A percentile compares a stretch with the other conserved stretches of the same genome.
Conservation (phyloP, 805 yeast species). For the Yarrowia deformans region DNA sequence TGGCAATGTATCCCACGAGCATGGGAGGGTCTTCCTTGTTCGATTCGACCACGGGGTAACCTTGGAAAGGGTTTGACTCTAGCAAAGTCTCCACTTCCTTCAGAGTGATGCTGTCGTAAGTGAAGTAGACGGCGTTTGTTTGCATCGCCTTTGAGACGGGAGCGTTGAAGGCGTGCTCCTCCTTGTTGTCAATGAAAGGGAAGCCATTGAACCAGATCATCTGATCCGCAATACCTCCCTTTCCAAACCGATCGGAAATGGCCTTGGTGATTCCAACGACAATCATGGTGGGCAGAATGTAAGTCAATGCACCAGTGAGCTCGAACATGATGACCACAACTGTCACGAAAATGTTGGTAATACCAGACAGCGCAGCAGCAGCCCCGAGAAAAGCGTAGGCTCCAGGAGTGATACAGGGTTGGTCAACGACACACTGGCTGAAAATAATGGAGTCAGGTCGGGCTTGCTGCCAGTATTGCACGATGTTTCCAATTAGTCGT, state of each 20-base stretch:
- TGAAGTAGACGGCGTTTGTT: constrained; percentile 41
- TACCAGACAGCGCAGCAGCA: constrained; percentile 93
- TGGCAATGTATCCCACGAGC: constrained; percentile 50
- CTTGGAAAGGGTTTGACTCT: constrained; percentile 44
- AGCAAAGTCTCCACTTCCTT: constrained; percentile 45
- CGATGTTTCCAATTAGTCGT: constrained; percentile 77
- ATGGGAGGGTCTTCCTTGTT: constrained; percentile 21
- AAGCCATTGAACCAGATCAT: constrained; percentile 88
- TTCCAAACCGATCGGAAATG: constrained; percentile 78
- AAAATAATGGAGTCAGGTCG: constrained; percentile 53
- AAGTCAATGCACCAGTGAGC: constrained; percentile 91
- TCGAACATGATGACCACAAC: constrained; percentile 95
- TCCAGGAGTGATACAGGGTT: constrained; percentile 82
- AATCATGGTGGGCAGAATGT: constrained; percentile 94
- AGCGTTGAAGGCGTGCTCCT: constrained; percentile 65
- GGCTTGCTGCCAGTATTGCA: constrained; percentile 58
- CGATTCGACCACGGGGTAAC: constrained; percentile 53
- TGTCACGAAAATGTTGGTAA: constrained; percentile 88
- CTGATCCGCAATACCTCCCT: constrained; percentile 93
- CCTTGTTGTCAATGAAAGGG: constrained; percentile 79
- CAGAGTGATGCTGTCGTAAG: constrained; percentile 43
- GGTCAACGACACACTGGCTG: constrained; percentile 54
- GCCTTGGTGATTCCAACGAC: constrained; percentile 87
- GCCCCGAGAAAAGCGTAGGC: constrained; percentile 97
- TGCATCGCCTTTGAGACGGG: constrained; percentile 61